Percentiles rank a stretch among this genome's conserved stretches.
phyloP scores from a whole-genome alignment of 768 basidiomycete species.

The Trichaptum fuscoviolaceum region DNA sequence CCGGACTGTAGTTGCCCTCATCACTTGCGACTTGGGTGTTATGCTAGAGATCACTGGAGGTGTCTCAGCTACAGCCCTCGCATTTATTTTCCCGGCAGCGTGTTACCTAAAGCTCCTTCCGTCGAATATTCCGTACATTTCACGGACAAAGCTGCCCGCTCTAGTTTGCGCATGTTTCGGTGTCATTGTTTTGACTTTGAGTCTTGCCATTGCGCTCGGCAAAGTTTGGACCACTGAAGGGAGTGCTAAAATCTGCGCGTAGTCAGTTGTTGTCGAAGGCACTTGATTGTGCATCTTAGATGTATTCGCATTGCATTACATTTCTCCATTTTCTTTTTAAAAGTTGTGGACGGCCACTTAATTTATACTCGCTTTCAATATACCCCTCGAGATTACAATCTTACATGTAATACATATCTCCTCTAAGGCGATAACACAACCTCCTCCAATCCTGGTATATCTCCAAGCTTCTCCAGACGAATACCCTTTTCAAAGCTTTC shows the following conservation, averaged over 20 bases:
- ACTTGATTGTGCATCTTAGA: neutral
- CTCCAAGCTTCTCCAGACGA: conserved; percentile 53
- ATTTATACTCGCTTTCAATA: conserved; percentile 4
- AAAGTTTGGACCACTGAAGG: conserved; percentile 78
- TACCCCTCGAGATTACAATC: conserved; percentile 1
- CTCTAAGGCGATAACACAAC: conserved; percentile 16
- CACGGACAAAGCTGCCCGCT: conserved; percentile 72
- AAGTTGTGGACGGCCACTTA: conserved; percentile 18
- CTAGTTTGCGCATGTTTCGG: conserved; percentile 71
- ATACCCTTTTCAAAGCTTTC: conserved; percentile 68
- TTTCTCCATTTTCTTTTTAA: neutral
- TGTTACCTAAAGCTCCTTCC: conserved; percentile 78
- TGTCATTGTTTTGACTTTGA: conserved; percentile 67
- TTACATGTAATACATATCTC: neutral
- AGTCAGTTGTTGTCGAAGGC: conserved; percentile 14
- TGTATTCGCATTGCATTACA: neutral
- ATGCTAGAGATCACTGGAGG: conserved; percentile 99
- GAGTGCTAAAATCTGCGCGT: conserved; percentile 66
- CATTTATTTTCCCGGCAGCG: conserved; percentile 87
- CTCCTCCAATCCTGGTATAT: conserved; percentile 49
- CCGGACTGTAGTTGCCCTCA: conserved; percentile 61
- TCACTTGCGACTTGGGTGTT: conserved; percentile 96
- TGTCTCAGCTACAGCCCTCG: conserved; percentile 85
- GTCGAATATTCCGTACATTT: conserved; percentile 53
- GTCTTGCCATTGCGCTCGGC: conserved; percentile 66